Conservation (phyloP, 2,329 filamentous ascomycete genomes). For the Sclerotinia trifoliorum region DNA sequence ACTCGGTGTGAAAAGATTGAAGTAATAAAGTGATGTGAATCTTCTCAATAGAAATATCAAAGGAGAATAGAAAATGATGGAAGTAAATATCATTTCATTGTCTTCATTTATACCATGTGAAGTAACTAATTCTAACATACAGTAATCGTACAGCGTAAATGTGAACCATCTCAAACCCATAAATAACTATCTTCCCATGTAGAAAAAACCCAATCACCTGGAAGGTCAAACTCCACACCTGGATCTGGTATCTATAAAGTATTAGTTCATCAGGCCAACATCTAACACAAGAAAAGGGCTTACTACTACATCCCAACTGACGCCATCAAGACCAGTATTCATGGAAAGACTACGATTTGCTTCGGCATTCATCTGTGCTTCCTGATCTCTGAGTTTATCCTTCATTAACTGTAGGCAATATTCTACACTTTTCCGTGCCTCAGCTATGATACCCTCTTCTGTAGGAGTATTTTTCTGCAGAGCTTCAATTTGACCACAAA, state of each 20-base stretch:
- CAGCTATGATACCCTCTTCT: conserved; percentile 26
- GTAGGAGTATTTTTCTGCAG: conserved; percentile 25
- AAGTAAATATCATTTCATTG: background rate
- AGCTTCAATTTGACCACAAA: conserved; percentile 44
- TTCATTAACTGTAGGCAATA: conserved; percentile 29
- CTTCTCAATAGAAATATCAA: background rate
- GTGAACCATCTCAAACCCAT: background rate
- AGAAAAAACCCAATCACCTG: conserved; percentile 25
- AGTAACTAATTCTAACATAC: background rate
- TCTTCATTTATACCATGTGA: background rate
- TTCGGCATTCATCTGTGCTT: conserved; percentile 9
- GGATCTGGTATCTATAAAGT: conserved; percentile 24
- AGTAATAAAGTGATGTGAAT: background rate
- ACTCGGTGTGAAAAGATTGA: background rate
- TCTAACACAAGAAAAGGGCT: background rate
- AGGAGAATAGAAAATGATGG: background rate
- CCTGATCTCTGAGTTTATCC: conserved; percentile 3
- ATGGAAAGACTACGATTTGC: background rate
- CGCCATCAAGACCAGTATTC: background rate
- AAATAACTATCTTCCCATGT: conserved; percentile 14
- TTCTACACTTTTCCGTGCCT: conserved; percentile 27
- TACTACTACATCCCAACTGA: conserved; percentile 7
- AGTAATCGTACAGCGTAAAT: background rate
- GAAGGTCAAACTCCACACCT: conserved; percentile 24
- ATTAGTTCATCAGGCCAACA: background rate